A percentile compares a stretch with the other conserved stretches of the same genome.
These are phyloP conservation scores for Penicillium freii DNA, from an alignment of 2,329 filamentous ascomycete species.

Conservation along the genomic window DNA sequence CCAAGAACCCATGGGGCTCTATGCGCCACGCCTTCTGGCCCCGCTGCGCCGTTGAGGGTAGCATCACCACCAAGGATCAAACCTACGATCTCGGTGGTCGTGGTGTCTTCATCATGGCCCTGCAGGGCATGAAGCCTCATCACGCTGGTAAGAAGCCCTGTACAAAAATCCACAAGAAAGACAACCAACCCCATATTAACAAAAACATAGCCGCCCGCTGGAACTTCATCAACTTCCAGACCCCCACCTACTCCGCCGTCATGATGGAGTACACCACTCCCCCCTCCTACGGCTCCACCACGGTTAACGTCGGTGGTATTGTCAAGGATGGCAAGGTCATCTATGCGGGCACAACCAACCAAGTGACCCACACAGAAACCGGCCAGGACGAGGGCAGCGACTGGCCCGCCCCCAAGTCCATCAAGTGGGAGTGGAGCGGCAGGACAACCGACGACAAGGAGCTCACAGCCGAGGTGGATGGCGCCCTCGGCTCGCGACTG, in stretches of 20 bases:
- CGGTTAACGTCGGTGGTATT: constrained; percentile 79
- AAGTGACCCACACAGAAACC: constrained; percentile 66
- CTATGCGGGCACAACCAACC: constrained; percentile 64
- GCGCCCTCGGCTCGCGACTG: constrained; percentile 63
- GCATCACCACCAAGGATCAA: constrained; percentile 77
- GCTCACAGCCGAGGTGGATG: constrained; percentile 68
- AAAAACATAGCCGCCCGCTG: constrained; percentile 65
- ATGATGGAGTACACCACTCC: constrained; percentile 97
- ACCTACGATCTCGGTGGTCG: constrained; percentile 77
- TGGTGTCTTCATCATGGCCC: constrained; percentile 76
- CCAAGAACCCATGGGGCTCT: constrained; percentile 79
- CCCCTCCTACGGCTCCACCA: constrained; percentile 82
- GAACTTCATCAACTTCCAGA: constrained; percentile 93
- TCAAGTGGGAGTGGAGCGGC: constrained; percentile 76
- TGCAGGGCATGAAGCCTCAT: constrained; percentile 99
- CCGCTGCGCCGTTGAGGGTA: constrained; percentile 75
- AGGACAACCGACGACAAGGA: constrained; percentile 72
- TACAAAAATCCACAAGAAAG: neutral
- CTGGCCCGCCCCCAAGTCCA: constrained; percentile 81
- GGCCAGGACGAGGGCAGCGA: constrained; percentile 73
- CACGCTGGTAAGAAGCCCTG: constrained; percentile 65
- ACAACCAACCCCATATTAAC: neutral
- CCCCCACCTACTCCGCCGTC: constrained; percentile 78
- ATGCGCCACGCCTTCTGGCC: constrained; percentile 97
- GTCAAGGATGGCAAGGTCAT: constrained; percentile 78